Base-by-base conservation (phyloP, 495 filamentous ascomycete genomes). In the Penicillium atrosanguineum region DNA sequence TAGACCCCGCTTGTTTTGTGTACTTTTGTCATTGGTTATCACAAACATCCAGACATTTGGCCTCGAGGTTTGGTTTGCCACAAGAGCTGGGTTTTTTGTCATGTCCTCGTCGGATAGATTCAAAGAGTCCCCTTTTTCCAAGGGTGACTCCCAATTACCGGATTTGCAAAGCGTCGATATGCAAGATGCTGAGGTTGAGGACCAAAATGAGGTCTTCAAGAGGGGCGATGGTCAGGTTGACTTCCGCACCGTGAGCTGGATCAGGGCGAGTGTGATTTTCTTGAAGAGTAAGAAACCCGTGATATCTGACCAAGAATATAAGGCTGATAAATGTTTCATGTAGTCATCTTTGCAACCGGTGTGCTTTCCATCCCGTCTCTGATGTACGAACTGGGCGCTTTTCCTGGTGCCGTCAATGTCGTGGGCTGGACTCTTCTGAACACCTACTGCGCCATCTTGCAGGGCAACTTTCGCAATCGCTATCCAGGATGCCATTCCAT, bases 371-470 rank as follows among this genome's bases (percentile, higher is more conserved):
- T 89, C 15, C 85, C 86, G 0, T 69, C 71, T 0, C 74, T 79
- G 28, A 81, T 88, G 56, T 84, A 86, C 25, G 70, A 78, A 4
- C 64, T 88, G 4, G 86, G 86, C 8, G 83, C 87, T 65, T 77
- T 88, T 11, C 65, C 68, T 3, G 69, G 79, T 9, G 55, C 85
- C 25, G 71, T 89, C 44, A 76, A 82, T 41, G 77, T 86, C 29
- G 52, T 88, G 21, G 65, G 69, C 20, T 70, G 88, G 49, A 85
- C 85, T 16, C 62, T 85, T 19, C 55, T 89, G n/a, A 86, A 89
- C 46, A 83, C 84, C 0, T 75, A 73, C 55, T 62, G 64, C 16
- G 64, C 65, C 26, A 60, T 72, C 23, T 52, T 73, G 15, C 60
- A 70, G n/a, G 66, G 69, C 18, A 64, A 73, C n/a, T 75, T 73